Evolutionary conservation across 345 rosid genomes (phyloP), one percentile per base, ranked within the genome.

Genomic region (Salix koriyanagi): DNA sequence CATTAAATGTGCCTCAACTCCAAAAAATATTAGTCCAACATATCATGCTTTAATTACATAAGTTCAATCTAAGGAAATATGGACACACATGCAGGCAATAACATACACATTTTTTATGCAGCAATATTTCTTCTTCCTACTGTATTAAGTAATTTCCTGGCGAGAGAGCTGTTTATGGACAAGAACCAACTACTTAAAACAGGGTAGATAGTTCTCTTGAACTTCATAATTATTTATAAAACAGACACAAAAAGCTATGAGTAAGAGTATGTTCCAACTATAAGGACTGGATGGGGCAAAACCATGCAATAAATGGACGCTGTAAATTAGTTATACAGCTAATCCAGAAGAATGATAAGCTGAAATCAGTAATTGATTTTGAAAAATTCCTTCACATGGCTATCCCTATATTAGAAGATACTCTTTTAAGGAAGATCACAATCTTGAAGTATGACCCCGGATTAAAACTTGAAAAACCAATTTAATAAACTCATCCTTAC

Each of bases 401-500:
- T 28, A 52, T 18, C 19, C 66, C 46, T 26, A 15, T 26, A 46
- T 69, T 46, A 23, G 39, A 42, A 80, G 36, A 5, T 65, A 60
- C 26, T 50, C 18, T 39, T 41, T 70, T 61, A n/a, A 44, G 34
- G 41, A 58, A 58, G 66, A 70, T 46, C 52, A 64, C 41, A 75
- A 25, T 58, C 42, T 68, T 25, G n/a, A 41, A 19, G 16, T 56
- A 18, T 34, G n/a, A 64, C 25, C 25, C 41, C 28, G n/a, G 16
- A 56, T 50, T 75, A 71, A 30, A 42, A 25, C 37, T 73, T 60
- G 30, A 37, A 32, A 60, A 44, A 28, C 13, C 18, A 69, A 74
- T 67, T 34, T 39, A 76, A 81, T 34, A 66, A 46, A 14, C 14
- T 25, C 21, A 42, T 18, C 32, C 95, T 88, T 87, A 96, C 99